Base-by-base conservation (phyloP, 768 basidiomycete genomes). In the Kwoniella pini region DNA sequence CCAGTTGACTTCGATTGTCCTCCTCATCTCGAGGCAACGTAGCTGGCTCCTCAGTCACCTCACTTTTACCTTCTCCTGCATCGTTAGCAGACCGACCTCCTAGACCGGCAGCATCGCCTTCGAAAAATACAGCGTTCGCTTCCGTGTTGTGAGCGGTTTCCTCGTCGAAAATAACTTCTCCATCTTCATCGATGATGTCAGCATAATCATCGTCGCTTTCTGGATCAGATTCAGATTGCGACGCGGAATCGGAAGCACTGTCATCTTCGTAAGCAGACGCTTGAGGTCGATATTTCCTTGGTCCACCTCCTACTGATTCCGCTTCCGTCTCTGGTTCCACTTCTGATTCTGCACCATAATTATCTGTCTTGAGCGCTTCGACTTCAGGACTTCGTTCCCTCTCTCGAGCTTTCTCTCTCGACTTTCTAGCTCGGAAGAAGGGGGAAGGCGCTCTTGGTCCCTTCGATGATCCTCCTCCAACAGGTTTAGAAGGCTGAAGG, bases 101-200 rank as follows among this genome's bases (percentile, higher is more conserved):
- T n/a, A 70, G 54, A 24, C 69, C 72, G 2, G 68, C 74, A 6
- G 72, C 70, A 50, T 70, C 75, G 40, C 75, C 75, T 42, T 75
- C 73, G 33, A 64, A 72, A 60, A 72, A 77, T 38, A 74, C 67
- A 0, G 77, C 76, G 70, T 94, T 94, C 65, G 83, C 86, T 77
- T 91, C 89, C 0, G 93, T 95, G 77, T 97, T 97, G 67, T 85
- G 83, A 76, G 89, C 88, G 0, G 93, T 97, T 66, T 89, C 81
- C 36, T 85, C 83, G 78, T 95, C 90, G 62, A 92, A 87, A 17
- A 68, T 65, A 26, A 67, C 62, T 52, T 61, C 69, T 30, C 79
- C 78, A 61, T 84, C 83, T 50, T 82, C 82, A 27, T 75, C 67
- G 3, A 67, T 84, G 60, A 83, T 84, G 79, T 84, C 85, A 13